phyloP scores from a whole-genome alignment of 192 early-diverging fungal genomes.

The Paraglomus brasilianum region DNA sequence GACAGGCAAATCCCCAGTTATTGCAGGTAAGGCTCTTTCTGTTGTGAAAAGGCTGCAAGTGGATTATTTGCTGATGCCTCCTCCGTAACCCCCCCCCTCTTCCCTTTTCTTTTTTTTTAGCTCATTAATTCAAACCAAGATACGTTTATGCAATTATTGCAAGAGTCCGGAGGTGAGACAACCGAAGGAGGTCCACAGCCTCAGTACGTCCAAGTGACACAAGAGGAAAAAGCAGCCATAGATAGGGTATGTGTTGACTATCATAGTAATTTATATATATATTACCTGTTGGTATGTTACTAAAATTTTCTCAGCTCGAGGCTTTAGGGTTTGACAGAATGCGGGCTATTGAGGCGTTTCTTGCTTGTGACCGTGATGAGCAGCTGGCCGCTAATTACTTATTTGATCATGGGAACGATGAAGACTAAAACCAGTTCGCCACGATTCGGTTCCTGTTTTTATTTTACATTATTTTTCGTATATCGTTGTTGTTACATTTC shows the following conservation, averaged over 20 bases:
- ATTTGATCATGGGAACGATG: conserved; percentile 76
- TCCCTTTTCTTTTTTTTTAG: conserved; percentile 13
- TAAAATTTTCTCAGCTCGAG: conserved; percentile 53
- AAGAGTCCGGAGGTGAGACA: conserved; percentile 63
- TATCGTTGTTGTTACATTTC: too few species aligned
- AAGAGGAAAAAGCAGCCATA: conserved; percentile 89
- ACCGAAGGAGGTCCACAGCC: conserved; percentile 41
- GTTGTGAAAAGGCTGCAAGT: conserved; percentile 30
- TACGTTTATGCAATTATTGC: conserved; percentile 75
- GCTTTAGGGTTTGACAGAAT: conserved; percentile 84
- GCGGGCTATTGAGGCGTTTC: conserved; percentile 86
- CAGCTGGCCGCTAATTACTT: conserved; percentile 95
- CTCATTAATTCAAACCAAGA: conserved; percentile 77
- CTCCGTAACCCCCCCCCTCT: not conserved
- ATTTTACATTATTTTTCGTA: too few species aligned
- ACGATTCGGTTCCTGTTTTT: too few species aligned
- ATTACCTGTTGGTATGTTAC: conserved; percentile 21
- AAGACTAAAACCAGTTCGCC: conserved; percentile 49
- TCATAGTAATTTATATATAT: not conserved
- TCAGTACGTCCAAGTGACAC: conserved; percentile 79
- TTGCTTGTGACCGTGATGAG: conserved; percentile 98
- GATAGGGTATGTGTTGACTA: conserved; percentile 59
- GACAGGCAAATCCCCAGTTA: conserved; percentile 81
- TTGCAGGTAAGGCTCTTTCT: conserved; percentile 54
- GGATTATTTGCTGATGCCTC: conserved; percentile 7